phyloP scores from a whole-genome alignment of 805 yeast species.

The Candida jianshihensis region DNA sequence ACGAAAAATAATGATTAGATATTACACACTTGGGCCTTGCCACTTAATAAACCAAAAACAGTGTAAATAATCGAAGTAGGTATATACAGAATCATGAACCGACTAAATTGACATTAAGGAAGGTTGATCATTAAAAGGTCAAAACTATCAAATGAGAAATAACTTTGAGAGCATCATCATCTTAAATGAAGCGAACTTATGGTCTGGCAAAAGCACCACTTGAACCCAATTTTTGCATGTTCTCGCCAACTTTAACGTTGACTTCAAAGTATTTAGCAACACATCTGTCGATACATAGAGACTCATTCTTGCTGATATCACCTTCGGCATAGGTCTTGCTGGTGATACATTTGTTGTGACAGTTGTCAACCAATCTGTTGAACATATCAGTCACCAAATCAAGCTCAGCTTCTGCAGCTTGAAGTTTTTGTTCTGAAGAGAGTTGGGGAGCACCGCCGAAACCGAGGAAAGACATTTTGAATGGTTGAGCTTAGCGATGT shows the following conservation, averaged over 20 bases:
- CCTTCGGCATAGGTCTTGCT: constrained; percentile 59
- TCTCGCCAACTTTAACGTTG: constrained; percentile 89
- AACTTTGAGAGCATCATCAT: neutral
- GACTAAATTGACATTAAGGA: too few species aligned
- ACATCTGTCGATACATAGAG: constrained; percentile 89
- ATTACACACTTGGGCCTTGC: neutral
- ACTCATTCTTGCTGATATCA: constrained; percentile 71
- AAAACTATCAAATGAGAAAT: too few species aligned
- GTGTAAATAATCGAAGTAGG: too few species aligned
- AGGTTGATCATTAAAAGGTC: neutral
- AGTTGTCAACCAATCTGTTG: constrained; percentile 82
- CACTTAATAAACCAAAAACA: neutral
- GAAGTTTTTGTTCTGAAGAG: constrained; percentile 67
- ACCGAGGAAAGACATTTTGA: constrained; percentile 61
- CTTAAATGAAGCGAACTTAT: neutral
- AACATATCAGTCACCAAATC: constrained; percentile 98
- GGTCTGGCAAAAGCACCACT: constrained; percentile 31
- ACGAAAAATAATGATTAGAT: neutral
- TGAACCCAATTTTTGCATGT: constrained; percentile 47
- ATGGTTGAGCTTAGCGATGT: too few species aligned
- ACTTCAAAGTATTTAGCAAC: constrained; percentile 93
- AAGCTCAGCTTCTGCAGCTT: constrained; percentile 93
- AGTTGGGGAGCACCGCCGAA: constrained; percentile 70
- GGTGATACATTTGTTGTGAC: constrained; percentile 83
- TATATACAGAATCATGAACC: neutral